These are phyloP conservation scores for Chrysochromulina tobinii DNA, from an alignment of 78 protist genomes.

Conservation along the genomic window DNA sequence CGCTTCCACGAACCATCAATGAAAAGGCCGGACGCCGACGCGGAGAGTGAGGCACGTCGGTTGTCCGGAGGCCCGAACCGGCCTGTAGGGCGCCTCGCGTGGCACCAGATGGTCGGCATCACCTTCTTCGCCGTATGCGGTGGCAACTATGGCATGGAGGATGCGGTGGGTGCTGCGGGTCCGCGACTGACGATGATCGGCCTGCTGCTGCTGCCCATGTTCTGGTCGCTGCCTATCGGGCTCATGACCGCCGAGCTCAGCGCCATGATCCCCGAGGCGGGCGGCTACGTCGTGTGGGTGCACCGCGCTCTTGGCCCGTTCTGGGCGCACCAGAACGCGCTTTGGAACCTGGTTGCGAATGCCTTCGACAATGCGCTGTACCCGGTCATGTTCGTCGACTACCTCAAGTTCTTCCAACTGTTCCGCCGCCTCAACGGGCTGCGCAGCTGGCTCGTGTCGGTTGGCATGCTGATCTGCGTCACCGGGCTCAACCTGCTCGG, in stretches of 20 bases:
- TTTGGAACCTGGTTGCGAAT: constrained; percentile 14
- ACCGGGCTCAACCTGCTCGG: constrained; percentile 5
- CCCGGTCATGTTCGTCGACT: constrained; percentile 17
- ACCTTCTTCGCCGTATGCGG: constrained; percentile 23
- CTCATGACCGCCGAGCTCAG: constrained; percentile 36
- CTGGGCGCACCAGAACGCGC: constrained; percentile 8
- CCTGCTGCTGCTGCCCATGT: background rate
- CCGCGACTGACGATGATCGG: background rate
- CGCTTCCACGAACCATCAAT: too few species aligned
- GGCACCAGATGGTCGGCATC: background rate
- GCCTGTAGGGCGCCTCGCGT: background rate
- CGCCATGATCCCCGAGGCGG: constrained; percentile 11
- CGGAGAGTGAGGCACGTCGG: too few species aligned
- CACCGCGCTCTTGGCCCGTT: constrained; percentile 19
- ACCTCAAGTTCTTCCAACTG: background rate
- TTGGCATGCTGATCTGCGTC: background rate
- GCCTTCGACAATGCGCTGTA: constrained; percentile 11
- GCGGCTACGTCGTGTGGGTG: constrained; percentile 30
- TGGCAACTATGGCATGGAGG: constrained; percentile 24
- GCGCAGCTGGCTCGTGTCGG: background rate
- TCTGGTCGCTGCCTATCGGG: constrained; percentile 14
- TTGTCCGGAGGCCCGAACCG: too few species aligned
- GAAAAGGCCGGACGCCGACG: too few species aligned
- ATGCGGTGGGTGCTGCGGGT: background rate
- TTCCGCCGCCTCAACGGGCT: background rate